Base-by-base conservation (phyloP, 2,329 filamentous ascomycete genomes). In the Apiospora sp. region DNA sequence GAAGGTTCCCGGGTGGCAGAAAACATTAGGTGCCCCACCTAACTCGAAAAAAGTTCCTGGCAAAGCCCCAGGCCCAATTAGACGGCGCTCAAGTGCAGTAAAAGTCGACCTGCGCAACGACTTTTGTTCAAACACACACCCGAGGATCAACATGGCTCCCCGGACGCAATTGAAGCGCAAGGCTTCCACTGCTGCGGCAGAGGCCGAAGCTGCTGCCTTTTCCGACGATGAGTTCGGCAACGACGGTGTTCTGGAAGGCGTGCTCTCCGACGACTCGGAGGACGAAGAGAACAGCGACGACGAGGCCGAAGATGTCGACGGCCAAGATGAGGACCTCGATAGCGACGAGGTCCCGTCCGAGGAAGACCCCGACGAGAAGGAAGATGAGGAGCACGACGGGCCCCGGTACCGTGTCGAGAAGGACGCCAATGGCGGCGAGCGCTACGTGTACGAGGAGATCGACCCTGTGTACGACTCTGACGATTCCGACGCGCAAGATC, bases 401-500 rank as follows among this genome's bases (percentile, higher is more conserved):
- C 82, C 83, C 72, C 87, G 87, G 75, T 90, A 90, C 75, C 86
- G 84, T 71, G 81, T 92, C 58, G 87, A 92, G 61, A 92, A 88
- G 72, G 96, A 98, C 79, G 96, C 96, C 77, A 96, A 98, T 84
- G 96, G 96, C 73, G 93, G 94, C 78, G 90, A 92, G 75, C 91
- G 96, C 81, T 99, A 97, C 80, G 88, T 98, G 64, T 99, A 98
- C 84, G 90, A 93, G 75, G 96, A 98, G 80, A 95, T 99, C 75
- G 93, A 98, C 76, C 94, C 96, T 3, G 92, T 95, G 71, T 98
- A 99, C 84, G 96, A 98, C 80, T 98, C 95, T 1, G 97, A 99
- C 83, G 96, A 98, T 80, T 93, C 93, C 3, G 96, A 98, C 81
- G 92, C 92, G 4, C 91, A 93, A 74, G 92, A 90, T 72, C 90